phyloP scores from a whole-genome alignment of 768 basidiomycete species.

The Hypsizygus marmoreus region DNA sequence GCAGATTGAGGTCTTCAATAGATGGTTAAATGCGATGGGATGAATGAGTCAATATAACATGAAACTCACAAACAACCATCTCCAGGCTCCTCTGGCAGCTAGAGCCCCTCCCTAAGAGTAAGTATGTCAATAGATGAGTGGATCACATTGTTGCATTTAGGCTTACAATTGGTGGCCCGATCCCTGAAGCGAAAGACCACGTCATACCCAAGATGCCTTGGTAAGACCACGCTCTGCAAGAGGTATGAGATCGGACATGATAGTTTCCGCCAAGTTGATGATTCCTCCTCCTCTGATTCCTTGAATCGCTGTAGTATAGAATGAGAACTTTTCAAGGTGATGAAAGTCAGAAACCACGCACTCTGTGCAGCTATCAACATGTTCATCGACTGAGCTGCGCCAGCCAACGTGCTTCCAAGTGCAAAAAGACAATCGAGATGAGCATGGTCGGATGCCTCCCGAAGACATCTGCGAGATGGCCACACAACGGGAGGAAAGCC shows the following conservation, averaged over 20 bases:
- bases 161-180: slow-evolving; percentile 35
- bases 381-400: slow-evolving; percentile 7
- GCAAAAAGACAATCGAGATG: slow-evolving; percentile 9
- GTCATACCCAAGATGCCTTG: slow-evolving; percentile 38
- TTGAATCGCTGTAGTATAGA: slow-evolving; percentile 31
- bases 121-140: no score
- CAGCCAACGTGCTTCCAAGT: slow-evolving; percentile 7
- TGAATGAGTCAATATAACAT: background rate
- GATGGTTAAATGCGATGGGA: no score
- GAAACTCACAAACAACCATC: slow-evolving; percentile 40
- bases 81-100: slow-evolving; percentile 33
- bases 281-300: slow-evolving; percentile 44
- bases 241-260: slow-evolving; percentile 48
- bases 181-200: slow-evolving; percentile 36
- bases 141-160: no score
- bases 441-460: slow-evolving; percentile 7
- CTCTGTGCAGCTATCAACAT: slow-evolving; percentile 39
- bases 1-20: slow-evolving; percentile 45
- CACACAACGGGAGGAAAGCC: slow-evolving; percentile 32
- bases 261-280: slow-evolving; percentile 37
- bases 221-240: slow-evolving; percentile 45
- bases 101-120: slow-evolving; percentile 38
- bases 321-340: background rate
- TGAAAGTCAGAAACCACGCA: background rate
- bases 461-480: slow-evolving; percentile 30